Conservation (phyloP, 306 rosid genomes). For the Chamaecrista fasciculata region DNA sequence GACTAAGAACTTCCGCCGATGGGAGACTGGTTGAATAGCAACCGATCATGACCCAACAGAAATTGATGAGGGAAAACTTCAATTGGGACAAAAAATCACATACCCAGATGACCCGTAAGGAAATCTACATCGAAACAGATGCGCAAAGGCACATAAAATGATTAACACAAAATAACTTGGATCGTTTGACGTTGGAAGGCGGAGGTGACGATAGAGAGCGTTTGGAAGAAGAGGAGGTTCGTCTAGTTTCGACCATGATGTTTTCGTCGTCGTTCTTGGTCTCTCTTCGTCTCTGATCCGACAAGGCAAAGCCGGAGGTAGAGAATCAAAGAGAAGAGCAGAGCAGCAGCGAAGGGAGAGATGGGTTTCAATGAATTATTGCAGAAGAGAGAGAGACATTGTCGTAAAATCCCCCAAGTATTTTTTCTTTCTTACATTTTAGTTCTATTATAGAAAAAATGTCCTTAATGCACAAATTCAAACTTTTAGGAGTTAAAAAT, state of each 20-base stretch:
- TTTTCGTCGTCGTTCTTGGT: neutral
- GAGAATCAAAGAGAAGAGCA: conserved; percentile 4
- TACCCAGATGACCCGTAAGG: conserved; percentile 16
- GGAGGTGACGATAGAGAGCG: conserved; percentile 73
- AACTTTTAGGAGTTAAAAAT: too few species aligned
- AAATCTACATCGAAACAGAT: neutral
- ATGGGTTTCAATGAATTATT: conserved; percentile 30
- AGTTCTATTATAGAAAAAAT: too few species aligned
- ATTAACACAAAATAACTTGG: conserved; percentile 57
- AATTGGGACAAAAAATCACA: conserved; percentile 11
- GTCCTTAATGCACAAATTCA: too few species aligned
- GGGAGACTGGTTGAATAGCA: conserved; percentile 36
- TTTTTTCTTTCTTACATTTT: too few species aligned
- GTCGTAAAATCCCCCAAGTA: too few species aligned
- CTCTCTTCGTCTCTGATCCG: conserved; percentile 47
- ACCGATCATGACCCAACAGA: conserved; percentile 32
- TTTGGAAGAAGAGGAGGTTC: conserved; percentile 79
- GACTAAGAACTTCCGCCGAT: conserved; percentile 46
- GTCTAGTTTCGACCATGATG: conserved; percentile 93
- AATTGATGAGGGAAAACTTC: neutral
- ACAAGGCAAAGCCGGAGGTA: conserved; percentile 30
- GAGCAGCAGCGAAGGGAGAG: neutral
- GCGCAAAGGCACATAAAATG: neutral
- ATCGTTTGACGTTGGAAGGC: conserved; percentile 67
- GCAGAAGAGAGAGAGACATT: too few species aligned